Conservation (phyloP, 208 protist species). For the Wallacemonas sp. region DNA sequence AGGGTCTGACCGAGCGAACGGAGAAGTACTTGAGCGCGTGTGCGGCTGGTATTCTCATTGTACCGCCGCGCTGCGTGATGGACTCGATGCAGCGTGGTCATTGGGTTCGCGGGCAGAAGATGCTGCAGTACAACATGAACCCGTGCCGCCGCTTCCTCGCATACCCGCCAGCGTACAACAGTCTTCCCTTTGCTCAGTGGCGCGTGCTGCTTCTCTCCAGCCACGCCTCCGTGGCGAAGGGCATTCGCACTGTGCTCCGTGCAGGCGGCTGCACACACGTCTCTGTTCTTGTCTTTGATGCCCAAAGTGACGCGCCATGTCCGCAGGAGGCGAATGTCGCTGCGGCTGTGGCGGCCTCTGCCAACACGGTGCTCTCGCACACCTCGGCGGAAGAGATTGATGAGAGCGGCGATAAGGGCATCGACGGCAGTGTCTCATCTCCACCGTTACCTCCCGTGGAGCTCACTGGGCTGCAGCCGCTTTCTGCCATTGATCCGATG, state of each 20-base stretch:
- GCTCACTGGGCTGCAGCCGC: conserved; percentile 16
- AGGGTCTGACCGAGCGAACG: conserved; percentile 72
- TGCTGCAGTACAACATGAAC: conserved; percentile 58
- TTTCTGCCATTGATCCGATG: conserved; percentile 14
- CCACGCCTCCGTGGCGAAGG: conserved; percentile 30
- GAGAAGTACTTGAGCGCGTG: conserved; percentile 79
- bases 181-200: conserved; percentile 46
- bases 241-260: conserved; percentile 44
- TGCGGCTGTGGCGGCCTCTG: conserved; percentile 8
- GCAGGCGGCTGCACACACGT: conserved; percentile 56
- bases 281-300: conserved; percentile 7
- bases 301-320: neutral
- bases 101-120: conserved; percentile 50
- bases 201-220: conserved; percentile 60
- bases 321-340: conserved; percentile 1
- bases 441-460: neutral
- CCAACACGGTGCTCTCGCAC: neutral
- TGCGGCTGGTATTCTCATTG: conserved; percentile 56
- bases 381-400: neutral
- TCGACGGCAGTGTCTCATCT: neutral
- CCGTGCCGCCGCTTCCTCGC: conserved; percentile 31
- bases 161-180: neutral
- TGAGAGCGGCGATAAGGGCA: neutral
- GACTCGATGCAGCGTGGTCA: conserved; percentile 53
- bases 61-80: conserved; percentile 68